These are phyloP conservation scores for Gossypioides kirkii DNA, from an alignment of 345 rosid genomes.

Conservation along the genomic window DNA sequence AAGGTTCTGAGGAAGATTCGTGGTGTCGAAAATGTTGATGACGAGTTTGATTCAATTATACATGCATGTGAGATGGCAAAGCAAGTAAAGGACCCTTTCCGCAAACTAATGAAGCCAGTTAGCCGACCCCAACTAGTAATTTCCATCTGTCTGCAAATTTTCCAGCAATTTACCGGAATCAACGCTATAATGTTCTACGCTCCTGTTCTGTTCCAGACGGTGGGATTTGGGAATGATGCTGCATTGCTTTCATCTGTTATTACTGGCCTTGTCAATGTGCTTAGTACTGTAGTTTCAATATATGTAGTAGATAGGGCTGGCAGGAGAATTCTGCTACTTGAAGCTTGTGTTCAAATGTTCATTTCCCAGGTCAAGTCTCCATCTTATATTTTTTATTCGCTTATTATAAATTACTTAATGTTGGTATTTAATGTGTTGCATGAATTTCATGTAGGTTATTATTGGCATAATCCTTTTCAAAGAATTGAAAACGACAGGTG, in stretches of 20 bases:
- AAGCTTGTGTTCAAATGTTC: constrained; percentile 45
- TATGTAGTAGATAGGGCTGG: constrained; percentile 55
- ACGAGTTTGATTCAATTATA: constrained; percentile 21
- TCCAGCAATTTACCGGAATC: constrained; percentile 21
- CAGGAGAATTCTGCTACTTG: constrained; percentile 47
- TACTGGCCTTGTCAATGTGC: constrained; percentile 51
- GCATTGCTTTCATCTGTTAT: constrained; percentile 56
- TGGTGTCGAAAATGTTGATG: background rate
- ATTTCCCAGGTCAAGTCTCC: constrained; percentile 22
- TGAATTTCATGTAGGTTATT: constrained; percentile 1
- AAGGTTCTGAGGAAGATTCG: constrained; percentile 22
- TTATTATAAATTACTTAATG: background rate
- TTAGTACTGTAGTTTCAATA: constrained; percentile 51
- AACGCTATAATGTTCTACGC: constrained; percentile 53
- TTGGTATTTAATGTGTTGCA: too few relatives aligned
- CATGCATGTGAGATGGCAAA: constrained; percentile 32
- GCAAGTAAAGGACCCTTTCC: constrained; percentile 38
- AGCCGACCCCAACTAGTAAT: constrained; percentile 37
- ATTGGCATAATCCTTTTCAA: constrained; percentile 24
- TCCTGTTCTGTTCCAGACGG: constrained; percentile 57
- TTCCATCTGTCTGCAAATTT: constrained; percentile 24
- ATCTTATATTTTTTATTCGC: background rate
- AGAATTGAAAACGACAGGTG: constrained; percentile 21
- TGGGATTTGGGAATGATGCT: constrained; percentile 53
- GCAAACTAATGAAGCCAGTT: constrained; percentile 31